Conservation (phyloP, 2,329 filamentous ascomycete genomes). For the Fusarium sp. region DNA sequence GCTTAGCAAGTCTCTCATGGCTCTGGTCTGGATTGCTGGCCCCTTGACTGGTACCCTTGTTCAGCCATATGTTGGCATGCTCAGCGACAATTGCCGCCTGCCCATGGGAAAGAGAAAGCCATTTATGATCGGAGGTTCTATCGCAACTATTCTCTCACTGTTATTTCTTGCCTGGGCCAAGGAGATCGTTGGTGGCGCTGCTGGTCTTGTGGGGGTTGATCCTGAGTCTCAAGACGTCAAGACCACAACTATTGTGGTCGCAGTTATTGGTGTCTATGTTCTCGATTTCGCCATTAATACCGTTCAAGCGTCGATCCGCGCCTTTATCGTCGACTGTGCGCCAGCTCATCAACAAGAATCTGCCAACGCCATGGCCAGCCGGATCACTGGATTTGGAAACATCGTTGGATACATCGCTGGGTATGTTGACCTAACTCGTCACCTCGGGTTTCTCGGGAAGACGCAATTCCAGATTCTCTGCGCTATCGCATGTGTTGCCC, state of each 20-base stretch:
- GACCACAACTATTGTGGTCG: conserved; percentile 78
- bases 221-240: conserved; percentile 74
- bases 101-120: conserved; percentile 84
- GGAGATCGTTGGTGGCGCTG: conserved; percentile 76
- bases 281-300: conserved; percentile 97
- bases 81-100: conserved; percentile 81
- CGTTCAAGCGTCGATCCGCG: conserved; percentile 91
- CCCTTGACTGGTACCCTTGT: conserved; percentile 83
- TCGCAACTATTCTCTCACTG: conserved; percentile 75
- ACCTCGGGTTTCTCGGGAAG: conserved; percentile 83
- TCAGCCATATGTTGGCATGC: conserved; percentile 85
- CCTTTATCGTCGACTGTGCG: conserved; percentile 93
- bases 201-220: conserved; percentile 78
- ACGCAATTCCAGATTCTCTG: conserved; percentile 96
- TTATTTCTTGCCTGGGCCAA: conserved; percentile 80
- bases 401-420: conserved; percentile 92
- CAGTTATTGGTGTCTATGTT: conserved; percentile 88
- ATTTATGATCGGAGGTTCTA: conserved; percentile 80
- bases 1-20: conserved; percentile 85
- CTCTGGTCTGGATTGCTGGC: conserved; percentile 86
- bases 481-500: conserved; percentile 81
- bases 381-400: conserved; percentile 88
- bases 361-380: conserved; percentile 94
- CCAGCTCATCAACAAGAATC: conserved; percentile 93
- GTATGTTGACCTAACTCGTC: conserved; percentile 81